phyloP scores from a whole-genome alignment of 139 green algal genomes.

The Chlorella sp. region DNA sequence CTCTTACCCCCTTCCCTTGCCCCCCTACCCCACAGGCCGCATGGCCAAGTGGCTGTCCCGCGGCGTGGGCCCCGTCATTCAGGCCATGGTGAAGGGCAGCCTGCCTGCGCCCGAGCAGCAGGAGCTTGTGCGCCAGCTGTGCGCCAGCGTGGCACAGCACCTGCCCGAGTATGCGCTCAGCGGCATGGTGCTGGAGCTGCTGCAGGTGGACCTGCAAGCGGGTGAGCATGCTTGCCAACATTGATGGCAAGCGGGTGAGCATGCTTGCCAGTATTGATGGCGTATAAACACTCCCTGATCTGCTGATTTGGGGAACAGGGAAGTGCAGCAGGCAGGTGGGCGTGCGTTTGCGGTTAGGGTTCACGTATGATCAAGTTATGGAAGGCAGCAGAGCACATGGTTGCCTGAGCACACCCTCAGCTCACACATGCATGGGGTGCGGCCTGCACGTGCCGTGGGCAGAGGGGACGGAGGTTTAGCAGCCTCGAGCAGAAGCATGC shows the following conservation, averaged over 20 bases:
- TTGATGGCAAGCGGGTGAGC: constrained; percentile 17
- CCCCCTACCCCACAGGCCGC: neutral
- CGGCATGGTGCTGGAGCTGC: constrained; percentile 77
- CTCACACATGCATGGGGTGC: too few relatives aligned
- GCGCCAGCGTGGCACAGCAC: constrained; percentile 56
- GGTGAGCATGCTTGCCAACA: neutral
- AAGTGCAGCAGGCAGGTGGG: too few relatives aligned
- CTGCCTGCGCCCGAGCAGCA: constrained; percentile 60
- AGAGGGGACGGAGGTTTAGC: too few relatives aligned
- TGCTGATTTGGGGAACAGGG: too few relatives aligned
- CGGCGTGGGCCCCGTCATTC: constrained; percentile 55
- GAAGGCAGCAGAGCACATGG: too few relatives aligned
- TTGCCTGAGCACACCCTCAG: too few relatives aligned
- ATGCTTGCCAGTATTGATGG: too few relatives aligned
- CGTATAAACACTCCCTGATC: too few relatives aligned
- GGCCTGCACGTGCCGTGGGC: too few relatives aligned
- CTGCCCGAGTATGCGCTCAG: constrained; percentile 73
- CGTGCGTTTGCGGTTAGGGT: neutral
- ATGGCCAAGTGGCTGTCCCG: constrained; percentile 67
- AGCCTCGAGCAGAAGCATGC: too few relatives aligned
- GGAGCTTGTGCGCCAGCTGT: constrained; percentile 63
- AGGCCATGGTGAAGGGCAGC: constrained; percentile 14
- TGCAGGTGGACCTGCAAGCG: constrained; percentile 56
- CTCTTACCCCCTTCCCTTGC: neutral
- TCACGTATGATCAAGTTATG: too few relatives aligned